A percentile compares a stretch with the other conserved stretches of the same genome.
These are phyloP conservation scores for Dryas integrifolia DNA, from an alignment of 331 rosid species.

Conservation along the genomic window DNA sequence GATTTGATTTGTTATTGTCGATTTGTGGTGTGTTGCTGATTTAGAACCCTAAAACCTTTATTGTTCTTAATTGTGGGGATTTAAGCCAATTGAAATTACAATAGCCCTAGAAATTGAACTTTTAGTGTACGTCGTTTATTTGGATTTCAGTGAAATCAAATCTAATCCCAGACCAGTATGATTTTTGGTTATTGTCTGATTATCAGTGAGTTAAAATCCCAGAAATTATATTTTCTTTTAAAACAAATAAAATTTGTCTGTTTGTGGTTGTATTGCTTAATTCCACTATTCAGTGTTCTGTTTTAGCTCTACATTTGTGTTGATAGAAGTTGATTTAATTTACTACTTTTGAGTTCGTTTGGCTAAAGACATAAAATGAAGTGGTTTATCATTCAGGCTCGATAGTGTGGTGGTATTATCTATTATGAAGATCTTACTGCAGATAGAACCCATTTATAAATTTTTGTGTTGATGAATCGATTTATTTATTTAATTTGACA, in stretches of 20 bases:
- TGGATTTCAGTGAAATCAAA: background rate
- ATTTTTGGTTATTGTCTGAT: too few relatives aligned
- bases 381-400: too few relatives aligned
- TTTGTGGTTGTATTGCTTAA: background rate
- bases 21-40: background rate
- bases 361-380: too few relatives aligned
- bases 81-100: background rate
- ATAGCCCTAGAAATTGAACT: background rate
- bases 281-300: background rate
- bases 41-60: background rate
- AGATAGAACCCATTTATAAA: too few relatives aligned
- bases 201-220: too few relatives aligned
- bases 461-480: too few relatives aligned
- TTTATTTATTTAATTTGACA: background rate
- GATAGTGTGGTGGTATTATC: too few relatives aligned
- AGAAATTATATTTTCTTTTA: background rate
- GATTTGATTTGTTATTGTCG: background rate
- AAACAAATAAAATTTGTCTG: background rate
- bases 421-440: too few relatives aligned
- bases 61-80: background rate
- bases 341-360: too few relatives aligned
- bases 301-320: background rate
- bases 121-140: background rate
- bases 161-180: background rate
- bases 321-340: background rate